Base-by-base conservation (phyloP, 1,284 basidiomycete species). In the Dichomitus squalens region DNA sequence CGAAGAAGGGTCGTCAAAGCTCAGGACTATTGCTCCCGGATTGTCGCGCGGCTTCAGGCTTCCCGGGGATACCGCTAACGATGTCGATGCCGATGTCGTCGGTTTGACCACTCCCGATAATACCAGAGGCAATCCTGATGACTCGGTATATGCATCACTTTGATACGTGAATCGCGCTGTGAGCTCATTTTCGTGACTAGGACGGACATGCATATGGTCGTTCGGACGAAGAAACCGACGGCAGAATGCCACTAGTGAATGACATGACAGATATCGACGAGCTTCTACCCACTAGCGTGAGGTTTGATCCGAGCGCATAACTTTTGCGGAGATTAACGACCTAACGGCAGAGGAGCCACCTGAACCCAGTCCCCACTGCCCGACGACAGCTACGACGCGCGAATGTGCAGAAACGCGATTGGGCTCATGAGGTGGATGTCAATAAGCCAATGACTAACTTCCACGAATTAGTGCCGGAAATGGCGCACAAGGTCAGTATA, bases 401-500 rank as follows among this genome's bases (percentile, higher is more conserved):
- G 7, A 76, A 79, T 48, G 70, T 84, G 3, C 82, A 86, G 58
- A 97, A 96, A 74, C 88, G 93, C 52, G 95, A 98, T 65, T 99
- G 97, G 97, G 97, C 96, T 1, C 97, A 98, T 78, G 91, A 95
- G 18, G 91, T 99, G 14, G 93, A 99, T 70, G 87, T 98, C 64
- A 95, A 93, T 68, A 89, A 92, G 67, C 89, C 93, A 35, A 87
- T 98, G 70, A 78, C 81, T 25, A 98, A 98, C 70, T 97, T 96
- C 71, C 82, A 84, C 56, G 86, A 95, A 66, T 83, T 96, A 29
- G 92, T 96, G 11, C 95, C 93, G 2, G 87, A 92, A 55, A 93
- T 95, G 92, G 94, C 94, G 0, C 92, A 90, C 72, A 85, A 92
- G 77, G 90, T 88, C 51, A 34, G 64, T 27, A 57, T 34, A 6